Percentiles rank a stretch among this genome's conserved stretches.
phyloP scores from a whole-genome alignment of 2,329 filamentous ascomycete species.

The Nigrograna mackinnonii region DNA sequence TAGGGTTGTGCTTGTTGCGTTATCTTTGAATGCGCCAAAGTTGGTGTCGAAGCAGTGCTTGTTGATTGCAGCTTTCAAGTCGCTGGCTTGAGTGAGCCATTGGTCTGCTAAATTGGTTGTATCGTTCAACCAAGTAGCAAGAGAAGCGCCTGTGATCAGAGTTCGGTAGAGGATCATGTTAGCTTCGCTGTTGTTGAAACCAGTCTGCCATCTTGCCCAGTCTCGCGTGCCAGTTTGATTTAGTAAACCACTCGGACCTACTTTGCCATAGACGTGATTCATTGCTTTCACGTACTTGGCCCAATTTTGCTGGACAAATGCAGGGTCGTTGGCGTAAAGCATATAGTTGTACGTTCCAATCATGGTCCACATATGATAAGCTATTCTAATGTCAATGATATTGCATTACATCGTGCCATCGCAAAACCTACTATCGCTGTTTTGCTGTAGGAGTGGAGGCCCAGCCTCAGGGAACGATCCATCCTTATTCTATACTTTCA shows the following conservation, averaged over 20 bases:
- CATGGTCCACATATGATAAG: conserved; percentile 55
- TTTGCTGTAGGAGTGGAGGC: conserved; percentile 23
- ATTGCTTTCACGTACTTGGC: conserved; percentile 53
- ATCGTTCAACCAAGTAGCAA: conserved; percentile 29
- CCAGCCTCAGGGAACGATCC: conserved; percentile 45
- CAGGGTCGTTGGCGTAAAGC: conserved; percentile 57
- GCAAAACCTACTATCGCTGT: conserved; percentile 21
- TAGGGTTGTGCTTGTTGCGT: conserved; percentile 38
- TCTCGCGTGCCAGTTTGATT: conserved; percentile 54
- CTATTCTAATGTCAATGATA: not conserved
- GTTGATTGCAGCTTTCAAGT: conserved; percentile 28
- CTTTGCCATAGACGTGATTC: conserved; percentile 48
- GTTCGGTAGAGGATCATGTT: conserved; percentile 57
- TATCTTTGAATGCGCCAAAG: conserved; percentile 42
- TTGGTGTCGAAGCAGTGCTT: conserved; percentile 24
- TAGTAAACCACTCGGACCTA: conserved; percentile 50
- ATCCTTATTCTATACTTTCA: conserved; percentile 20
- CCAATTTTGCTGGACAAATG: conserved; percentile 54
- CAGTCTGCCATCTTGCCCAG: conserved; percentile 56
- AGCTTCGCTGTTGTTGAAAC: conserved; percentile 55
- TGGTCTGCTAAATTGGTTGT: conserved; percentile 15
- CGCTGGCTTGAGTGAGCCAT: conserved; percentile 13
- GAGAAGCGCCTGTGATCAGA: conserved; percentile 25
- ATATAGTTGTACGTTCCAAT: conserved; percentile 64
- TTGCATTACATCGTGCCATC: not conserved